Evolutionary conservation across 495 filamentous ascomycete species (phyloP), one percentile per base, ranked within the genome.

Genomic region (Penicillium cataractarum): DNA sequence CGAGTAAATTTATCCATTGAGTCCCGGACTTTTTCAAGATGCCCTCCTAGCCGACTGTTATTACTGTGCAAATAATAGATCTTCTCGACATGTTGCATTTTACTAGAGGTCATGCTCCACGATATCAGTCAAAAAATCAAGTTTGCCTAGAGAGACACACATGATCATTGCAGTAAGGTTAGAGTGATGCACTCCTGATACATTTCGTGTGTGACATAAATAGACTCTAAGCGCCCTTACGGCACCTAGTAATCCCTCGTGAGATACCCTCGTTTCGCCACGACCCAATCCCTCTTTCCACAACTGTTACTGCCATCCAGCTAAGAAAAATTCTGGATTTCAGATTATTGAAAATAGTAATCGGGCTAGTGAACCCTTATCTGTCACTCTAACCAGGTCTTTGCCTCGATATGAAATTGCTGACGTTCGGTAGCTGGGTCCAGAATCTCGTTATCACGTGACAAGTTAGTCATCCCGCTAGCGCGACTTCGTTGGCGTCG

Each of bases 151-250:
- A 27, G 22, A 29, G 12, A 29, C 35, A 17, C 26, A 29, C 13
- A 27, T 26, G 21, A 7, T 50, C 2, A 29, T 50, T 29, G 24
- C 29, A 50, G 2, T 50, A 6, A 50, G 8, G 10, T 37, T 24
- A 6, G 29, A 49, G 40, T 31, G 31, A 39, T 40, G 2, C 44
- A 39, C 46, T 26, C 33, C 46, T 69, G 68, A 66, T 46, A 64
- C 66, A 60, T 13, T 37, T 24, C 22, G 17, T 49, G 69, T 64
- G 61, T 55, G 56, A 71, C 66, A 62, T 65, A 65, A 67, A 67
- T 65, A 63, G 60, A 52, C 44, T 29, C 31, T 69, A 69, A 69
- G 66, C 69, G 69, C 69, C 64, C 40, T 57, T 7, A 4, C 35
- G 44, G 22, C 63, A 65, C 66, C 63, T 5, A 21, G 21, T n/a